Base-by-base conservation (phyloP, 2,329 filamentous ascomycete species). In the Pestalotiopsis sp. region DNA sequence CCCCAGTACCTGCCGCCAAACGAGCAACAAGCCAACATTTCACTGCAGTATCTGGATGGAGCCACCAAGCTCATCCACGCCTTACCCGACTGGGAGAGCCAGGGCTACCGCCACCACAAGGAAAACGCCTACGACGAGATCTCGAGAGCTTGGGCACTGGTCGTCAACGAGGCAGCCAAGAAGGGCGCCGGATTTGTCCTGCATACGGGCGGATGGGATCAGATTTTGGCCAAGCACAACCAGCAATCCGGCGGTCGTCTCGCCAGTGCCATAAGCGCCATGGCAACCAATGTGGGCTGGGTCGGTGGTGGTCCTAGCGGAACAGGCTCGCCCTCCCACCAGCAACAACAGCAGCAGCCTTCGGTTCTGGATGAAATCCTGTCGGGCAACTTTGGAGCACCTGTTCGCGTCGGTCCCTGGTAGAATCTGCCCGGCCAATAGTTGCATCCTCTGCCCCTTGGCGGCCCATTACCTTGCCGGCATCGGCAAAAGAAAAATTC, bases 71-170 rank as follows among this genome's bases (percentile, higher is more conserved):
- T 98, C 68, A 92, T 98, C 68, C 95, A 99, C 79, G 87, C 91
- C 52, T 86, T 99, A 58, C 96, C 96, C 3, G 89, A 97, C 76
- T 99, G 95, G 94, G 93, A 96, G 73, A 93, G 91, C 59, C 92
- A 92, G 69, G 90, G 93, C 71, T 92, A 98, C 82, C 95, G 95
- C 72, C 88, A 97, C 74, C 93, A 97, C 83, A 98, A 98, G 81
- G 92, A 97, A 73, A 94, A 94, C 71, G 95, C 95, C 6, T 99
- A 99, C 77, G 95, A 99, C 76, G 96, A 98, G 78, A 95, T 99
- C 71, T 92, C 93, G 31, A 94, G 92, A 76, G 96, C 96, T 1
- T 99, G 96, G 96, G 91, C 93, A 17, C 81, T 97, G 73, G 95
- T 97, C 64, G 92, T 99, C 73, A 91, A 91, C 70, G 96, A 99